Conservation (phyloP, 345 rosid species). For the Barbarea vulgaris region DNA sequence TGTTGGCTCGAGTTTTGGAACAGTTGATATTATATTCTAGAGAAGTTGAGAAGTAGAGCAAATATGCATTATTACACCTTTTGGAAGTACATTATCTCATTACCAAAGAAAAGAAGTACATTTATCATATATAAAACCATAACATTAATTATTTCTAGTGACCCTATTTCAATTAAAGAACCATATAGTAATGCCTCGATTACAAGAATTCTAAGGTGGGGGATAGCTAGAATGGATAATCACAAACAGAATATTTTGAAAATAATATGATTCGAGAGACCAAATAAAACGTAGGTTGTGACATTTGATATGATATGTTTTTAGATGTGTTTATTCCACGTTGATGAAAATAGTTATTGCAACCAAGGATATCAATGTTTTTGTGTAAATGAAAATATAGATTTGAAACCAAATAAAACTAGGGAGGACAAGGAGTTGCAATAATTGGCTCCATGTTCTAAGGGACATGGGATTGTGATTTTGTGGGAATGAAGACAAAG, state of each 20-base stretch:
- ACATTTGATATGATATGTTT: conserved; percentile 23
- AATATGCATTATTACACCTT: conserved; percentile 26
- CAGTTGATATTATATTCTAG: conserved; percentile 30
- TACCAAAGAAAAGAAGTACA: neutral
- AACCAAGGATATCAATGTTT: neutral
- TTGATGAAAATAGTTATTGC: conserved; percentile 25
- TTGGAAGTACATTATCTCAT: conserved; percentile 9
- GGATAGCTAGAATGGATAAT: neutral
- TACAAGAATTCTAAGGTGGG: conserved; percentile 5
- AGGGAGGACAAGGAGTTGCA: conserved; percentile 12
- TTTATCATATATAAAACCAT: neutral
- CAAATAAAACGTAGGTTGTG: conserved; percentile 7
- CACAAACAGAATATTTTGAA: neutral
- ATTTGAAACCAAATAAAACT: conserved; percentile 13
- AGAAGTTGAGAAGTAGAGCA: conserved; percentile 24
- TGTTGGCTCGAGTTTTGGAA: conserved; percentile 29
- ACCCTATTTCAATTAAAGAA: neutral
- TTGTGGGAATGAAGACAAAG: conserved; percentile 28
- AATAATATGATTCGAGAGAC: neutral
- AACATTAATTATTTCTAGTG: neutral
- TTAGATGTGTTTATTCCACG: conserved; percentile 25
- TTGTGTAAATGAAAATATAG: conserved; percentile 3
- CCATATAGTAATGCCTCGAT: conserved; percentile 13
- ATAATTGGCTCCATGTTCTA: conserved; percentile 26
- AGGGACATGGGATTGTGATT: conserved; percentile 26